These are phyloP conservation scores for Salvia splendens DNA, from an alignment of 257 asterid species.

Conservation along the genomic window DNA sequence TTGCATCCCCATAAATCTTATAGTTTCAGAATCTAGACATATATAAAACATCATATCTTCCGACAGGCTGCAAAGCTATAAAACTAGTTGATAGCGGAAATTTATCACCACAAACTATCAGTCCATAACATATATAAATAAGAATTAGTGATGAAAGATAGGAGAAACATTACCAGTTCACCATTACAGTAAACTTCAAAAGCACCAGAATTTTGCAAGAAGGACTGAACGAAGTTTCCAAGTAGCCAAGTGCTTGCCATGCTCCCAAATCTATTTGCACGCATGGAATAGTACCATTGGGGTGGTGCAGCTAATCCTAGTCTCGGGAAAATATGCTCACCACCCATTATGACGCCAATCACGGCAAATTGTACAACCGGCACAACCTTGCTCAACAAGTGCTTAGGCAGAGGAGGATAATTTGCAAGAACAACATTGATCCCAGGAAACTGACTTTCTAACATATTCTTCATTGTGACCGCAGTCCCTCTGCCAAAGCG, in stretches of 20 bases:
- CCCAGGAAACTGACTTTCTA: slow-evolving; percentile 87
- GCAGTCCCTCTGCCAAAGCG: slow-evolving; percentile 80
- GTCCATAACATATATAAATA: background rate
- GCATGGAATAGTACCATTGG: slow-evolving; percentile 74
- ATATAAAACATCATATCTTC: slow-evolving; percentile 7
- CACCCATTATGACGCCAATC: slow-evolving; percentile 71
- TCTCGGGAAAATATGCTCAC: slow-evolving; percentile 85
- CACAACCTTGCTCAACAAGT: slow-evolving; percentile 79
- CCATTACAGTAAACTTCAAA: slow-evolving; percentile 86
- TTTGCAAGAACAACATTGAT: slow-evolving; percentile 78
- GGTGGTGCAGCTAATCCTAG: slow-evolving; percentile 82
- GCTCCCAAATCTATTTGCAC: slow-evolving; percentile 85
- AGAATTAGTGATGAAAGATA: slow-evolving; percentile 16
- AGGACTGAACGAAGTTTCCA: slow-evolving; percentile 80
- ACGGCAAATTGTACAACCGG: slow-evolving; percentile 82
- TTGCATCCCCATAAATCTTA: slow-evolving; percentile 8
- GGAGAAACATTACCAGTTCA: slow-evolving; percentile 62
- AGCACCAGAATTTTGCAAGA: slow-evolving; percentile 87
- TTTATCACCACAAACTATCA: background rate
- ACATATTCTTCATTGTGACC: slow-evolving; percentile 88
- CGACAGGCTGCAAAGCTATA: background rate
- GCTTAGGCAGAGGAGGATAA: slow-evolving; percentile 93
- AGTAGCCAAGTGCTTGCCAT: slow-evolving; percentile 92
- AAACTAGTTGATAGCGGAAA: background rate
- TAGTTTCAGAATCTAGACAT: background rate